Conservation (phyloP, 441 rosid species). For the Biscutella laevigata region DNA sequence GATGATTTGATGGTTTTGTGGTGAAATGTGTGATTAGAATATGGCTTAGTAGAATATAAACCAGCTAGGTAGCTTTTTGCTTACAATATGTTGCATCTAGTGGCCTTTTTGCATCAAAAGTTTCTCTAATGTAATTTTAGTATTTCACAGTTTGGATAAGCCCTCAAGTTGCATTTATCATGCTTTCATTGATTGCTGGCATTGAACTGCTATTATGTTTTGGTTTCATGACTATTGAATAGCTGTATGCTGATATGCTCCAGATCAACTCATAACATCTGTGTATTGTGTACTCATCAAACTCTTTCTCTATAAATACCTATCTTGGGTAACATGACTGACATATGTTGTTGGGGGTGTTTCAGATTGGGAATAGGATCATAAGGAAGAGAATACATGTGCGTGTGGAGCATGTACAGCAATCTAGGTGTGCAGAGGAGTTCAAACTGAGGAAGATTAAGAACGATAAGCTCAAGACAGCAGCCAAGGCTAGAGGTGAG, state of each 20-base stretch:
- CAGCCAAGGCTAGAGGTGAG: conserved; percentile 73
- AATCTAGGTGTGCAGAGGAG: conserved; percentile 78
- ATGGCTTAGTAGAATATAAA: neutral
- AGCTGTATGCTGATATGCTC: too few relatives aligned
- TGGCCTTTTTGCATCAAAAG: neutral
- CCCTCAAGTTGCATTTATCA: neutral
- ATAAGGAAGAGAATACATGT: conserved; percentile 87
- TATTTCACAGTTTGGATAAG: neutral
- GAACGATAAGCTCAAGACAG: conserved; percentile 74
- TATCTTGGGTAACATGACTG: too few relatives aligned
- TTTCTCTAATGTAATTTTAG: neutral
- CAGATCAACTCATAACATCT: too few relatives aligned
- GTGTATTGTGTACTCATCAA: too few relatives aligned
- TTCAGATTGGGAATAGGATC: conserved; percentile 70
- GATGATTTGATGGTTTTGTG: neutral
- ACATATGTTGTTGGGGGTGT: neutral
- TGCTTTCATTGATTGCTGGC: neutral
- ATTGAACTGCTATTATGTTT: neutral
- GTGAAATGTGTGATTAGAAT: neutral
- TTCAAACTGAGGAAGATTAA: conserved; percentile 56
- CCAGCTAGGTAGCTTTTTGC: too few relatives aligned
- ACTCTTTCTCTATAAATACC: too few relatives aligned
- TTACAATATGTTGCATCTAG: too few relatives aligned
- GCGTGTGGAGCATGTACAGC: conserved; percentile 75
- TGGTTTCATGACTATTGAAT: too few relatives aligned